These are phyloP conservation scores for Sporisorium sorghi DNA, from an alignment of 1,284 basidiomycete genomes.

Conservation along the genomic window DNA sequence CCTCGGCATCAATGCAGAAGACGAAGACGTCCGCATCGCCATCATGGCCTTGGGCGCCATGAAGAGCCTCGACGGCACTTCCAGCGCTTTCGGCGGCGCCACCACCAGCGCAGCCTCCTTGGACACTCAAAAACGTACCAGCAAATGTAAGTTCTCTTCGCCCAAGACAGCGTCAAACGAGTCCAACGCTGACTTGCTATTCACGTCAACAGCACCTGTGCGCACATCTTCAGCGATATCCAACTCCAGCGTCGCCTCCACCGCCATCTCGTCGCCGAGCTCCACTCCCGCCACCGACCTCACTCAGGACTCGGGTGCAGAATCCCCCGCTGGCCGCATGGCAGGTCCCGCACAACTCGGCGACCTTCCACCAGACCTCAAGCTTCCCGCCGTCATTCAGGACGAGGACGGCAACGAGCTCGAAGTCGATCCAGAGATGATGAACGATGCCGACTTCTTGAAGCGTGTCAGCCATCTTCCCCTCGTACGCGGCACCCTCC, in stretches of 20 bases:
- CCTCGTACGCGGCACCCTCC: slow-evolving; percentile 77
- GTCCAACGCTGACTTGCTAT: slow-evolving; percentile 1
- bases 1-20: slow-evolving; percentile 54
- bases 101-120: slow-evolving; percentile 28
- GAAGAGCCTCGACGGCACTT: slow-evolving; percentile 56
- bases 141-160: slow-evolving; percentile 24
- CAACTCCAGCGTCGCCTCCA: slow-evolving; percentile 51
- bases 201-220: slow-evolving; percentile 24
- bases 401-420: slow-evolving; percentile 61
- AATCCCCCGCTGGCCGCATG: slow-evolving; percentile 36
- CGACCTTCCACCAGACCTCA: slow-evolving; percentile 59
- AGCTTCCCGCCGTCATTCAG: slow-evolving; percentile 60
- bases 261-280: slow-evolving; percentile 56
- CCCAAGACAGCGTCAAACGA: background rate
- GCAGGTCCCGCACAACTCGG: slow-evolving; percentile 41
- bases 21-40: slow-evolving; percentile 60
- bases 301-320: slow-evolving; percentile 46
- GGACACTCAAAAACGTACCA: slow-evolving; percentile 25
- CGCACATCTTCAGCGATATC: slow-evolving; percentile 55
- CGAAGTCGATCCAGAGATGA: slow-evolving; percentile 57
- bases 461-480: slow-evolving; percentile 69
- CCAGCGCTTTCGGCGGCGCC: slow-evolving; percentile 14
- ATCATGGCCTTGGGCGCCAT: slow-evolving; percentile 62
- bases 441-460: slow-evolving; percentile 61
- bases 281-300: slow-evolving; percentile 60